Base-by-base conservation (phyloP, 495 filamentous ascomycete species). In the Podospora tetraspora region DNA sequence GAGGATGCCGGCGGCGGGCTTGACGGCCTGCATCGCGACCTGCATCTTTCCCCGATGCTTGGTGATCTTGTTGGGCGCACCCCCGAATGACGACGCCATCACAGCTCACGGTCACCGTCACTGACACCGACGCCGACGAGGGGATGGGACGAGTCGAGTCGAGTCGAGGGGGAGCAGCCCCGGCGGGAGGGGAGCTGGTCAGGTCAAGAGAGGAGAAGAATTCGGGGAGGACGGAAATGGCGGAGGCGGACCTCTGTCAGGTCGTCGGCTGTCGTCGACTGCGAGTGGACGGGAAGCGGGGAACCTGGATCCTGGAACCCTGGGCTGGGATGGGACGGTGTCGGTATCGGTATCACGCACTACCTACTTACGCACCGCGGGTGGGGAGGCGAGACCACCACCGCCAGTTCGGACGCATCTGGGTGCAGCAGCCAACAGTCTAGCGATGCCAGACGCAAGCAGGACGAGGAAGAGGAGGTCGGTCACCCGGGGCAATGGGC, bases 1-100 rank as follows among this genome's bases (percentile, higher is more conserved):
- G 23, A 87, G 74, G 43, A 87, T 85, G 10, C 43, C 43, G 84
- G 84, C 73, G 32, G 32, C 74, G 43, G 43, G 43, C 43, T 52
- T 86, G 64, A 85, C 82, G 60, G 77, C 78, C 64, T 71, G 65
- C 58, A 73, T 71, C 61, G 85, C 82, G 61, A 78, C 78, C 64
- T 71, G 65, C 58, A 73, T 71, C 62, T 75, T 81, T 24, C 71
- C 72, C 69, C 75, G 75, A 58, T 76, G 73, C 71, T 83, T 84
- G 71, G 72, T 78, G 67, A 82, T 75, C 73, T 81, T 84, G 69
- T 72, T 75, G 64, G 66, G 73, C 23, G 69, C 69, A 16, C 64
- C 70, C 76, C 75, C 64, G 74, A 61, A 19, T 78, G 70, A 73
- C 12, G 79, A 79, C 58, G 79, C 75, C 82, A 83, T 83, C 66